Base-by-base conservation (phyloP, 352 stramenopile genomes). In the Aphanomyces invadans region DNA sequence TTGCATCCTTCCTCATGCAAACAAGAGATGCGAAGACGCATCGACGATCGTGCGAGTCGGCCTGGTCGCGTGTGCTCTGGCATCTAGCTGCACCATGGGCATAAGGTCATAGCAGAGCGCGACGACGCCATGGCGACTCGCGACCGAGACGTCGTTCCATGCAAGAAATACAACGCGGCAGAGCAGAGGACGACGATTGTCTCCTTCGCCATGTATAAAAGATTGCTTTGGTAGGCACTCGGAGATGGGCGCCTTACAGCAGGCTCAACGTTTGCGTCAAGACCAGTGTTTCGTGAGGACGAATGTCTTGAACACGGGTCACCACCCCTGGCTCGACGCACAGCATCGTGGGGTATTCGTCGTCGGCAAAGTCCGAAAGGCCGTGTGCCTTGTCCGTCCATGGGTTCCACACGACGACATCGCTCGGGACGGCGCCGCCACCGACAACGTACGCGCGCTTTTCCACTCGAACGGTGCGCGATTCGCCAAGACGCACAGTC, bases 391-490 rank as follows among this genome's bases (percentile, higher is more conserved):
- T 99, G 51, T 92, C 84, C 44, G 88, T 76, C 77, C 91, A 95
- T 39, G 95, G 96, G 83, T 98, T 97, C 92, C 90, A 97, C 31
- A 97, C 86, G 17, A 98, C 91, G n/a, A 78, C 78, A 69, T 97
- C 89, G 55, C 74, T 86, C 44, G 73, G 52, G 52, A 68, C 63
- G 21, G 72, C 65, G 32, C 77, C 75, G 32, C 67, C 71, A 60
- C 86, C 78, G 38, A 92, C 62, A 49, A 85, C 81, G 9, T 23
- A 67, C 4, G 81, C 80, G 49, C 71, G 48, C 71, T 92, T 94
- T 44, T 89, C 80, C 56, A 94, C 83, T 3, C 78, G 88, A 68
- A 92, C 79, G 25, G 87, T 73, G 71, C 74, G 80, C 46, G 80
- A 73, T 32, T 71, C 71, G 44, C 79, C 79, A 38, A 80, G 62